Base-by-base conservation (phyloP, 306 rosid species). In the Pachyrhizus erosus region DNA sequence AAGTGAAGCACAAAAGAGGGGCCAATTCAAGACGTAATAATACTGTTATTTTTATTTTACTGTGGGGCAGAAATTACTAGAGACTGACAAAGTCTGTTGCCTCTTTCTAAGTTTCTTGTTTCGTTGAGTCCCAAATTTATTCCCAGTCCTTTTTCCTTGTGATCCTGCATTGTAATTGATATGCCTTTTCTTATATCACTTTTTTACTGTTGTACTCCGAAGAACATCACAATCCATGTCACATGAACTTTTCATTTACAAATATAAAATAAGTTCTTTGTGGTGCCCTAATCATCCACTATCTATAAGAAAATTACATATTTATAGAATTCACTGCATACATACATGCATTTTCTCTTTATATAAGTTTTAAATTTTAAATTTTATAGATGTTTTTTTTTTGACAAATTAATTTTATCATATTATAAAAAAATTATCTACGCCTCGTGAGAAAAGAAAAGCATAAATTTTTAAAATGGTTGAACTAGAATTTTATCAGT, bases 111-210 rank as follows among this genome's bases (percentile, higher is more conserved):
- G 55, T 57, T 76, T 82, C 51, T 73, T 45, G 17, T 76, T 26
- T 82, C 54, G 23, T 75, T 42, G 71, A 66, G 71, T 82, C 33
- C 81, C 81, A 75, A 75, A 82, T 82, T 82, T 67, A 13, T 42
- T 82, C 55, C 18, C 72, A 80, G 37, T 69, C 57, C 57, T 73
- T 74, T 75, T 75, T 2, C 7, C 62, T 39, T 67, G 40, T 66
- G 65, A 77, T 52, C n/a, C 68, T 73, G 66, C 66, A 31, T 11
- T 45, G 5, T 65, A 20, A 12, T 18, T 77, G 34, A 37, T 31
- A 29, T 20, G 9, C 4, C 54, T n/a, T 66, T 78, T 34, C 23
- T 42, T 18, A 1, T 27, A 27, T 78, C 18, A 31, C 81, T 77
- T 31, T 46, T 64, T 26, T 31, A 29, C 54, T 78, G 73, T 39